These are phyloP conservation scores for Eimeria praecox DNA, from an alignment of 169 alveolate genomes.

Conservation along the genomic window DNA sequence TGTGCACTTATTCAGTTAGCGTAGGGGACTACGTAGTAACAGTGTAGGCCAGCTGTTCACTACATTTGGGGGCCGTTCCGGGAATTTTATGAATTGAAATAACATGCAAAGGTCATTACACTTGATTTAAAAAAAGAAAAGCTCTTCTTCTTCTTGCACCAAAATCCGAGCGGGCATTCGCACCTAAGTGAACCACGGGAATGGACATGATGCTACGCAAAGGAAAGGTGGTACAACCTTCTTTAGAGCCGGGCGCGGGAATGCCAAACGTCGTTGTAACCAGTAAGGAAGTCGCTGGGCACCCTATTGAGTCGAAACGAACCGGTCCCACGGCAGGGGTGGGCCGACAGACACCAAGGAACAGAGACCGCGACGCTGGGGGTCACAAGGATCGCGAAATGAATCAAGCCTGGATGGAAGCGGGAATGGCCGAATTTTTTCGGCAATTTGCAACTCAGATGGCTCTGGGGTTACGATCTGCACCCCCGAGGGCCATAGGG, in stretches of 20 bases:
- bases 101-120: no score
- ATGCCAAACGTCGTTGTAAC: conserved; percentile 10
- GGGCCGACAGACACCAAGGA: no score
- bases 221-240: conserved; percentile 17
- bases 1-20: background rate
- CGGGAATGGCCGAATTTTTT: background rate
- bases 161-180: no score
- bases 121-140: no score
- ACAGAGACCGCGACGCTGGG: background rate
- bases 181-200: conserved; percentile 22
- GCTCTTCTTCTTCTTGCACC: no score
- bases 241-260: background rate
- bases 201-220: conserved; percentile 15
- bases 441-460: background rate
- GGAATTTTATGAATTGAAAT: no score
- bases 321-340: background rate
- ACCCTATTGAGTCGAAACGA: background rate
- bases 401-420: background rate
- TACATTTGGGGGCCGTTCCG: conserved; percentile 61
- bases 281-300: background rate
- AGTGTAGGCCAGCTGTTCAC: conserved; percentile 46
- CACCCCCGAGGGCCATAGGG: background rate
- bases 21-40: conserved; percentile 46
- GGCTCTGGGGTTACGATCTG: background rate
- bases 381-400: background rate